A percentile compares a stretch with the other conserved stretches of the same genome.
Evolutionary conservation across 345 rosid genomes (phyloP).

Genomic region (Hibiscus mutabilis): DNA sequence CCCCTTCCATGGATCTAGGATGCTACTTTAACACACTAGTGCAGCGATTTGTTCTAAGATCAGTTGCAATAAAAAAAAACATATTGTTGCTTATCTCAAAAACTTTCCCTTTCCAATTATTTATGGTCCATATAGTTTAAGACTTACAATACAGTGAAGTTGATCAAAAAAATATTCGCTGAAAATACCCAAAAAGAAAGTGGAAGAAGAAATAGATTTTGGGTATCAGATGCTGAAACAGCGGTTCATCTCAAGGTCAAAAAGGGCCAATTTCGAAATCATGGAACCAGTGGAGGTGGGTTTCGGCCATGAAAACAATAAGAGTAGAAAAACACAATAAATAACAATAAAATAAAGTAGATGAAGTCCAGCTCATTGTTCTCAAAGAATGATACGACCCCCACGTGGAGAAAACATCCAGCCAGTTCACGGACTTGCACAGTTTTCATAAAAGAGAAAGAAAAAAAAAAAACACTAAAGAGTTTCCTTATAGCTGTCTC

Average conservation of each 20-base stretch:
- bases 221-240: neutral
- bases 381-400: slow-evolving; percentile 25
- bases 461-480: neutral
- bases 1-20: neutral
- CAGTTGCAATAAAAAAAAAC: neutral
- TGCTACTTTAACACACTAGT: neutral
- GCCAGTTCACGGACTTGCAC: slow-evolving; percentile 34
- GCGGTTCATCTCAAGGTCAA: neutral
- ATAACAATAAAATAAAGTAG: neutral
- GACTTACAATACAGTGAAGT: neutral
- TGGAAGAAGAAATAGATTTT: neutral
- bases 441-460: slow-evolving; percentile 9
- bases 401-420: slow-evolving; percentile 45
- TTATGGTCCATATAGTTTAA: no score
- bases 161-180: neutral
- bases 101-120: no score
- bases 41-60: neutral
- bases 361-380: slow-evolving; percentile 40
- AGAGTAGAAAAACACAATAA: neutral
- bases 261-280: neutral
- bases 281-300: neutral
- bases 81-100: neutral
- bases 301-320: neutral
- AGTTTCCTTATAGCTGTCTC: slow-evolving; percentile 12
- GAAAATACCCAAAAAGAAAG: neutral